Evolutionary conservation across 495 filamentous ascomycete genomes (phyloP).

Genomic region (Cudoniella acicularis): DNA sequence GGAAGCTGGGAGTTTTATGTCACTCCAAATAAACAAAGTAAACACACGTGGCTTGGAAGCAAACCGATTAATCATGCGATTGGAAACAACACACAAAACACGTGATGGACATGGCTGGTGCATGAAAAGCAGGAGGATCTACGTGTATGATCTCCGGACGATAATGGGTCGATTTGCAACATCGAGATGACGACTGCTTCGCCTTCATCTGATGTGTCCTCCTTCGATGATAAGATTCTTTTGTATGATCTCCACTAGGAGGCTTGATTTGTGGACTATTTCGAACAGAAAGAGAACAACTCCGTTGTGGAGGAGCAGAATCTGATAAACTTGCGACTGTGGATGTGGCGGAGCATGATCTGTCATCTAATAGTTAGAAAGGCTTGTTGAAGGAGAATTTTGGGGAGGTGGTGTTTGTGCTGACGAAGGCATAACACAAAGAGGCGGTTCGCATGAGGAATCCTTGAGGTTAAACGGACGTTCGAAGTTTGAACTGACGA

Average conservation of each 20-base stretch:
- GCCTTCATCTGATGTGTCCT: background rate
- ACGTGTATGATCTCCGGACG: background rate
- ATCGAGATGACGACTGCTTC: background rate
- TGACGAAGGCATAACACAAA: background rate
- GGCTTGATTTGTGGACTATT: background rate
- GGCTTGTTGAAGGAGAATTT: background rate
- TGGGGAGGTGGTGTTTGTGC: background rate
- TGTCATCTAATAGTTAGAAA: background rate
- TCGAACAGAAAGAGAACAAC: background rate
- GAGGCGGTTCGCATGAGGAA: too few species aligned
- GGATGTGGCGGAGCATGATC: background rate
- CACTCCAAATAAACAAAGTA: too few species aligned
- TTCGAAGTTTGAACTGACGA: background rate
- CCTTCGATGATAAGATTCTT: background rate
- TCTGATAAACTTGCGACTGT: background rate
- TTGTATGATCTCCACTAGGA: background rate
- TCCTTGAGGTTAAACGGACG: background rate
- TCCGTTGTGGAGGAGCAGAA: background rate
- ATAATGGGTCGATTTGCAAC: background rate
- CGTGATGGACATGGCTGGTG: too few species aligned
- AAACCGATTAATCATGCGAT: too few species aligned
- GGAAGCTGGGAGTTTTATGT: too few species aligned
- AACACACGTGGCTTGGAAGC: too few species aligned
- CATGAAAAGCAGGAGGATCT: background rate
- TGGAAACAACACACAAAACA: too few species aligned